Base-by-base conservation (phyloP, 306 rosid genomes). In the Inga laurina region DNA sequence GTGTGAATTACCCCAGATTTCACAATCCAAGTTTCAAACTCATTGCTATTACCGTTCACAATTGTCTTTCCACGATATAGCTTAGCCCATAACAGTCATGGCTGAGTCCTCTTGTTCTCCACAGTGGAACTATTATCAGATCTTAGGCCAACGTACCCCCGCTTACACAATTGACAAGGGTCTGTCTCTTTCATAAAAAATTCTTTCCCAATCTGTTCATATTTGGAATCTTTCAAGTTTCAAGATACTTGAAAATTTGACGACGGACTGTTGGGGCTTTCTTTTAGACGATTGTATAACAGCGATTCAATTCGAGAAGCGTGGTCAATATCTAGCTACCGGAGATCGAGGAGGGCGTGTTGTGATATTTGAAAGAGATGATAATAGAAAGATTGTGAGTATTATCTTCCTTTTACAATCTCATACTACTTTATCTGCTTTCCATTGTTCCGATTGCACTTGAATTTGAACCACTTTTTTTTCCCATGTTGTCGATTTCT, bases 261-360 rank as follows among this genome's bases (percentile, higher is more conserved):
- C 15, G 10, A 19, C 11, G 13, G 10, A 4, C 12, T 61, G 19
- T 30, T 74, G 77, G 14, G 39, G 43, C 72, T 71, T 74, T 64
- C 57, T 83, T 83, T 62, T 76, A 91, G 97, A 85, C 68, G 97
- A 92, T 78, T 75, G 59, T 66, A 88, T 91, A 41, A 84, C 93
- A 4, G 37, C 94, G 1, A 80, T 92, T 61, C 88, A 82, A 78
- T 92, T 92, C 82, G 92, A 92, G 52, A 90, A 91, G 82, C 83
- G 81, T 67, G 94, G 97, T 24, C 91, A 92, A 84, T 80, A 84
- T 84, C 93, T 92, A 18, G 94, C 92, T 5, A 46, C 90, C 67
- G 97, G 97, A 61, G 97, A 92, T 84, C 93, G 88, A 43, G 92
- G 94, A 44, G 94, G 97, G 22, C 97, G 94, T 19, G 83, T 91